Conservation (phyloP, 164 flowering plant genomes). For the Echeveria elegans region DNA sequence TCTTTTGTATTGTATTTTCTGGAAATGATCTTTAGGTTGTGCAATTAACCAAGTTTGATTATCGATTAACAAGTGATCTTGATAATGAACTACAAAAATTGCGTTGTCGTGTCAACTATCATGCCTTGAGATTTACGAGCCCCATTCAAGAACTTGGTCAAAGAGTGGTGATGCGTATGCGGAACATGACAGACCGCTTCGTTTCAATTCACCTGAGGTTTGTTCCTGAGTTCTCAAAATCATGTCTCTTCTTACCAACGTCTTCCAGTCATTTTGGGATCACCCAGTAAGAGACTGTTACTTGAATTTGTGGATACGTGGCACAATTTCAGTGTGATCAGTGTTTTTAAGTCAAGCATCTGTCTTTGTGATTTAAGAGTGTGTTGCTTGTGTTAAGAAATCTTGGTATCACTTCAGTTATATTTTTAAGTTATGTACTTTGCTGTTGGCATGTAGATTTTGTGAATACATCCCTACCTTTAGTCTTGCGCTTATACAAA, state of each 20-base stretch:
- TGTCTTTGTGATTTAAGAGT: neutral
- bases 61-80: constrained; percentile 73
- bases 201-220: constrained; percentile 93
- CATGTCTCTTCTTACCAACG: too few species aligned
- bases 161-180: constrained; percentile 56
- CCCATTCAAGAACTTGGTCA: constrained; percentile 69
- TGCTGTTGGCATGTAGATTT: too few species aligned
- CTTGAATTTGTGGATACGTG: neutral
- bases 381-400: too few species aligned
- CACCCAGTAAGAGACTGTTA: neutral
- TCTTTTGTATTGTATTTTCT: neutral
- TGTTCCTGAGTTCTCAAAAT: neutral
- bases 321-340: neutral
- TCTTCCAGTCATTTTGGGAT: neutral
- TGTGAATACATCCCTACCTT: too few species aligned
- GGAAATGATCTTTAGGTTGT: constrained; percentile 48
- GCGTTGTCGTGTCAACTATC: constrained; percentile 91
- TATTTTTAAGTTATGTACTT: too few species aligned
- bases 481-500: too few species aligned
- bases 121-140: constrained; percentile 78
- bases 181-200: constrained; percentile 59
- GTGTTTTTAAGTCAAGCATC: neutral
- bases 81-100: constrained; percentile 74
- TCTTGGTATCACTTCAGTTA: too few species aligned
- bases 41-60: constrained; percentile 93